Percentiles rank a stretch among this genome's conserved stretches.
Conservation (phyloP, 2,329 filamentous ascomycete species). For the Neocucurbitaria cava region DNA sequence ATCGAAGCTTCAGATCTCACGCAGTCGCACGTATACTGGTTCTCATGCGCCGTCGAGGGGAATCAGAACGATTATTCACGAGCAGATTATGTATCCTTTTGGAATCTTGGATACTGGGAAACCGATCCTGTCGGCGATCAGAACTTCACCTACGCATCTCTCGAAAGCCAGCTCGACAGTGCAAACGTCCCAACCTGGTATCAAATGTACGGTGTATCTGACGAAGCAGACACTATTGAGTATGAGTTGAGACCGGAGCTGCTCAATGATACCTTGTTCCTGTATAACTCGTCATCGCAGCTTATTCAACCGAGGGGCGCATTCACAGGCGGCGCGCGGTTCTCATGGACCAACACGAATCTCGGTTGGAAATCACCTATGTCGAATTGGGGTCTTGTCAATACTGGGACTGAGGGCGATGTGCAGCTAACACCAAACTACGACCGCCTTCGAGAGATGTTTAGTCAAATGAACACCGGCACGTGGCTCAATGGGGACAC, state of each 20-base stretch:
- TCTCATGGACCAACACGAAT: constrained; percentile 7
- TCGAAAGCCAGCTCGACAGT: not conserved
- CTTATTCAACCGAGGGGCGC: not conserved
- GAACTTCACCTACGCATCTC: not conserved
- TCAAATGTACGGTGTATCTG: constrained; percentile 4
- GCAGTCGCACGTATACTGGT: constrained; percentile 2
- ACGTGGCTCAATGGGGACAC: constrained; percentile 2
- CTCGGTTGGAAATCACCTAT: constrained; percentile 1
- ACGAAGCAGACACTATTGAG: constrained; percentile 3
- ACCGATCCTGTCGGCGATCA: constrained; percentile 2
- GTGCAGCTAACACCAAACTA: constrained; percentile 12
- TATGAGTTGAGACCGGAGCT: constrained; percentile 6
- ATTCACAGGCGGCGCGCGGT: constrained; percentile 4
- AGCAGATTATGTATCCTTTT: constrained; percentile 11
- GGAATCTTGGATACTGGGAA: not conserved
- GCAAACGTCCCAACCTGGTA: constrained; percentile 5
- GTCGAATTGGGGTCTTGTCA: constrained; percentile 8
- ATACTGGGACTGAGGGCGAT: constrained; percentile 1
- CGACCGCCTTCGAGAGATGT: constrained; percentile 8
- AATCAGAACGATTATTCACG: constrained; percentile 2
- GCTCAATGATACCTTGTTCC: constrained; percentile 8
- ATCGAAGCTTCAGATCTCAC: not conserved
- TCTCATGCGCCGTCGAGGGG: constrained; percentile 8
- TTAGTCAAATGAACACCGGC: constrained; percentile 7
- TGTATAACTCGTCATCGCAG: constrained; percentile 4